phyloP scores from a whole-genome alignment of 306 rosid species.

The Boehmeria nivea region DNA sequence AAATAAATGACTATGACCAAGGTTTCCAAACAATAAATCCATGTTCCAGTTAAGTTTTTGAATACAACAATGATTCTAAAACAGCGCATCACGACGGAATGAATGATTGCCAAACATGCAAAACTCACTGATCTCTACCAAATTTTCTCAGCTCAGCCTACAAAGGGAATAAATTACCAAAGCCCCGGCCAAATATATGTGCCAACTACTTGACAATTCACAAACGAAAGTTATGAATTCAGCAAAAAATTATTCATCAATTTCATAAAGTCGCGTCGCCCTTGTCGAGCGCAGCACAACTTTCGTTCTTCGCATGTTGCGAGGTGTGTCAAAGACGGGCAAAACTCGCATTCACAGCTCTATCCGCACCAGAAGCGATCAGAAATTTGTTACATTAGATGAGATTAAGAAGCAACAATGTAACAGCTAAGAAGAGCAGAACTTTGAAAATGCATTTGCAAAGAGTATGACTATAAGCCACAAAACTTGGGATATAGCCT shows the following conservation, averaged over 20 bases:
- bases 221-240: conserved; percentile 6
- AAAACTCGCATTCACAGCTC: conserved; percentile 6
- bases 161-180: neutral
- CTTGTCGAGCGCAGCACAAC: conserved; percentile 6
- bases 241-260: neutral
- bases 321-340: too few species aligned
- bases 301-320: too few species aligned
- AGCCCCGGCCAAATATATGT: neutral
- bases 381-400: neutral
- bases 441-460: too few species aligned
- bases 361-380: conserved; percentile 19
- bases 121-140: neutral
- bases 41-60: too few species aligned
- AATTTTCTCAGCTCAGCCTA: neutral
- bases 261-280: neutral
- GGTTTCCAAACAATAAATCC: too few species aligned
- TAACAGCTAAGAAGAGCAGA: too few species aligned
- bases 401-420: neutral
- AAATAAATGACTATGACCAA: too few species aligned
- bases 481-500: too few species aligned
- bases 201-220: neutral
- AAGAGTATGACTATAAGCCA: too few species aligned
- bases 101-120: too few species aligned
- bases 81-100: conserved; percentile 1
- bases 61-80: neutral